A percentile compares a stretch with the other conserved stretches of the same genome.
phyloP scores from a whole-genome alignment of 1,284 basidiomycete species.

The Inonotus hispidus region DNA sequence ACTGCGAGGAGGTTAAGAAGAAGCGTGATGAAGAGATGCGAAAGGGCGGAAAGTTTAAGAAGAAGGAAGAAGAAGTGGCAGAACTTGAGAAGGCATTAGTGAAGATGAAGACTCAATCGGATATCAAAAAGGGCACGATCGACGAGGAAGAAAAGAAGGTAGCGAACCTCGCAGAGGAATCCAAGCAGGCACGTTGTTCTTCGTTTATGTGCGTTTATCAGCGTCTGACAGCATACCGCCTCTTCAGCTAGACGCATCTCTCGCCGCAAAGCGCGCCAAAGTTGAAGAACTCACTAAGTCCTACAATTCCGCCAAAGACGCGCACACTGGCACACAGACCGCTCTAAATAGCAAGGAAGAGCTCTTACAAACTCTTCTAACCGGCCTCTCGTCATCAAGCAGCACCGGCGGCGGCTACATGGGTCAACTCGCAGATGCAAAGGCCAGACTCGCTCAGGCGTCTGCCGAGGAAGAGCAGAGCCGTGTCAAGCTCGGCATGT shows the following conservation, averaged over 20 bases:
- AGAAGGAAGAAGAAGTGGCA: conserved; percentile 74
- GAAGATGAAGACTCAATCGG: conserved; percentile 83
- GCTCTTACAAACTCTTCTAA: conserved; percentile 92
- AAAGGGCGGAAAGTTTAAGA: conserved; percentile 78
- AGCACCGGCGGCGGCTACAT: conserved; percentile 88
- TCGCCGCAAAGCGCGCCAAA: conserved; percentile 54
- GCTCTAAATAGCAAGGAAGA: conserved; percentile 80
- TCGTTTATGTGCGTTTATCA: background rate
- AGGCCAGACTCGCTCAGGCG: conserved; percentile 69
- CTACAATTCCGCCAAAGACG: conserved; percentile 68
- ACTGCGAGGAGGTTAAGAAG: conserved; percentile 53
- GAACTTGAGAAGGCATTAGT: conserved; percentile 82
- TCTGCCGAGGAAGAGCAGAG: conserved; percentile 84
- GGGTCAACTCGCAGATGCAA: conserved; percentile 92
- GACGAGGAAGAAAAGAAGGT: conserved; percentile 76
- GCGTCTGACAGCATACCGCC: conserved; percentile 10
- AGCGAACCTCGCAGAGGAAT: conserved; percentile 47
- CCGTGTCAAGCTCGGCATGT: conserved; percentile 73
- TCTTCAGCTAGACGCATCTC: conserved; percentile 51
- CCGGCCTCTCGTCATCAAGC: conserved; percentile 76
- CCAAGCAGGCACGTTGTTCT: conserved; percentile 48
- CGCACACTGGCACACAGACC: conserved; percentile 59
- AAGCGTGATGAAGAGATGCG: conserved; percentile 59
- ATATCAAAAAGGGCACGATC: conserved; percentile 76
- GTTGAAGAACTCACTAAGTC: conserved; percentile 55